Conservation (phyloP, 495 filamentous ascomycete species). For the Neurospora tetraspora region DNA sequence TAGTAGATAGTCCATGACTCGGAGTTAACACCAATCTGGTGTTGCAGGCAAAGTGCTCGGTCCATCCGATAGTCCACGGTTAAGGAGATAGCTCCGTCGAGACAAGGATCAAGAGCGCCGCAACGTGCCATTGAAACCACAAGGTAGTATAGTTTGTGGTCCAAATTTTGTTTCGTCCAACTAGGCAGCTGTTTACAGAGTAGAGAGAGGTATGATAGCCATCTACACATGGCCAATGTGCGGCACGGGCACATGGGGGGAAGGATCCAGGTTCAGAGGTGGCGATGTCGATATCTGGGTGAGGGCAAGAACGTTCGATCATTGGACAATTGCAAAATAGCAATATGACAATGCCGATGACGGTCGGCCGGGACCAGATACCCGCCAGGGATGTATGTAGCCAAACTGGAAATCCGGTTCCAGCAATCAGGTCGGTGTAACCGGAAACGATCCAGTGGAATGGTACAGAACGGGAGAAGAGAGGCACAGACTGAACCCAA, state of each 20-base stretch:
- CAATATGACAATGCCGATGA: not conserved
- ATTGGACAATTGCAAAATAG: not conserved
- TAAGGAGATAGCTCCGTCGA: not conserved
- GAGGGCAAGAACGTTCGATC: not conserved
- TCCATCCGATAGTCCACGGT: not conserved
- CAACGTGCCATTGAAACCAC: not conserved
- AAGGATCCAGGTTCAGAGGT: not conserved
- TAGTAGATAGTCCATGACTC: not conserved
- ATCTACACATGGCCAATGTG: not conserved
- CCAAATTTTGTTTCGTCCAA: not conserved
- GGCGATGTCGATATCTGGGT: not conserved
- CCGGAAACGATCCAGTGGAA: not conserved
- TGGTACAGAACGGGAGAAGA: not conserved
- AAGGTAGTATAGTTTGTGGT: not conserved
- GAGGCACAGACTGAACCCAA: not conserved
- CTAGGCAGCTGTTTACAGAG: not conserved
- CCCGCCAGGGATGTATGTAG: not conserved
- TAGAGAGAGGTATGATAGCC: not conserved
- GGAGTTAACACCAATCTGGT: not conserved
- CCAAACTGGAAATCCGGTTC: not conserved
- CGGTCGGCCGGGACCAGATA: not conserved
- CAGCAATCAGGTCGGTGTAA: not conserved
- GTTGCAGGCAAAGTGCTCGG: not conserved
- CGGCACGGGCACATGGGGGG: not conserved
- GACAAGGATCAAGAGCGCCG: not conserved